Base-by-base conservation (phyloP, 139 green algal genomes). In the Picochlorum sp. region DNA sequence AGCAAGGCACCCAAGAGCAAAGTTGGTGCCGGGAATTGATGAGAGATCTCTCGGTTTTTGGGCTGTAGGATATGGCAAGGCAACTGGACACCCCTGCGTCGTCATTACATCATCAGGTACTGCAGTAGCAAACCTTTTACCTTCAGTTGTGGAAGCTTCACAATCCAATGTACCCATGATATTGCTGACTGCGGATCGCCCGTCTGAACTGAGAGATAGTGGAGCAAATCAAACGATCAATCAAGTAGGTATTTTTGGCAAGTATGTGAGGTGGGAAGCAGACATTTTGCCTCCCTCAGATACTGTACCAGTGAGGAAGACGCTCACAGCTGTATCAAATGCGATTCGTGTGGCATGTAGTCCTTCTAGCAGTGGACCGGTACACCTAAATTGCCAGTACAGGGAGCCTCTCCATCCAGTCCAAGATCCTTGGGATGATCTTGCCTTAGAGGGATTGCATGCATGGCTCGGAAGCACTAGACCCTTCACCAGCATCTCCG, bases 31-130 rank as follows among this genome's bases (percentile, higher is more conserved):
- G 0, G 92, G 88, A 81, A 87, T 98, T 34, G 94, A 99, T 67
- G 94, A 99, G 77, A 86, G 94, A 52, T 94, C 82, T 4, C 82
- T 99, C n/a, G 92, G 76, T 2, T 99, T 98, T 72, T 95, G 90
- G 82, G 92, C 92, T 0, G 63, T 98, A 8, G 94, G 94, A 20
- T 86, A 83, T 71, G 82, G 68, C 26, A 69, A 78, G 0, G 78
- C 81, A 20, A 73, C 68, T 4, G 59, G 71, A 51, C 60, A 44
- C 23, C 77, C 77, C 10, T 64, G 83, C 10, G 83, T 74, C 3
- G 70, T 96, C 4, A 80, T 96, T 18, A 90, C 80, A 2, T 83
- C 82, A 24, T 92, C 79, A 30, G 94, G 94, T 56, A 98, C 94
- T 0, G 94, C 94, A 2, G 94, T 98, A 7, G 89, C 90, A 49